Conservation (phyloP, 768 basidiomycete species). For the Mycena pura region DNA sequence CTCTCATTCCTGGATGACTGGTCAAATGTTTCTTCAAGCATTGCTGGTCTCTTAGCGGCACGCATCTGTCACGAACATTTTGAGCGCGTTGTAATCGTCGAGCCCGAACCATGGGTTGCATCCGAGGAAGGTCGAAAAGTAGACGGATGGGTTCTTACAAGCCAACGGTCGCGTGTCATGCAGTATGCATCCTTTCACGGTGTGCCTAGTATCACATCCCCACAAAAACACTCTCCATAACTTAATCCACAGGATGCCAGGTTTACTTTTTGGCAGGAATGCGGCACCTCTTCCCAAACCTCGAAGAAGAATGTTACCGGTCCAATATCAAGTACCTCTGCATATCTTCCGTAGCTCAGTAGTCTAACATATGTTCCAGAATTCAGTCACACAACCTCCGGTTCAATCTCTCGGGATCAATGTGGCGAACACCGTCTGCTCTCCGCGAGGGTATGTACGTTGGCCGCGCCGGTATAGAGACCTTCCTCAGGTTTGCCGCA, state of each 20-base stretch:
- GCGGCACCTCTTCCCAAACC: conserved; percentile 21
- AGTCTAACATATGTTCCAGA: too few relatives aligned
- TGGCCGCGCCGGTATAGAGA: conserved; percentile 34
- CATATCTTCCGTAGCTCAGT: too few relatives aligned
- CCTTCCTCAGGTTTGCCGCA: conserved; percentile 26
- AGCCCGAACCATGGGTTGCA: conserved; percentile 36
- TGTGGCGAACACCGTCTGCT: conserved; percentile 9
- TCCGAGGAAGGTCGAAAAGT: conserved; percentile 26
- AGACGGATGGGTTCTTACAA: conserved; percentile 21
- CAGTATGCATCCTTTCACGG: conserved; percentile 34
- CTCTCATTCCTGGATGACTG: not conserved
- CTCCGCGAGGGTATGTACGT: conserved; percentile 26
- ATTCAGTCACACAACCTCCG: too few relatives aligned
- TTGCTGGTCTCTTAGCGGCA: conserved; percentile 39
- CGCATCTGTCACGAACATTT: conserved; percentile 40
- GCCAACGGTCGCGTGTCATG: conserved; percentile 29
- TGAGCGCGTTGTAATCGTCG: conserved; percentile 38
- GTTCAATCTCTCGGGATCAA: conserved; percentile 17
- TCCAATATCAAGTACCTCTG: conserved; percentile 15
- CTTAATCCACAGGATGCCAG: conserved; percentile 14
- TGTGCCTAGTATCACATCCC: too few relatives aligned
- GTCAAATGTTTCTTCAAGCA: conserved; percentile 21
- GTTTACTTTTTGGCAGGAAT: conserved; percentile 15
- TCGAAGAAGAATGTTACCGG: conserved; percentile 24
- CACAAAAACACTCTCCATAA: not conserved